Percentiles rank a stretch among this genome's conserved stretches.
Evolutionary conservation across 1,284 basidiomycete species (phyloP).

Genomic region (Apiotrichum gracile): DNA sequence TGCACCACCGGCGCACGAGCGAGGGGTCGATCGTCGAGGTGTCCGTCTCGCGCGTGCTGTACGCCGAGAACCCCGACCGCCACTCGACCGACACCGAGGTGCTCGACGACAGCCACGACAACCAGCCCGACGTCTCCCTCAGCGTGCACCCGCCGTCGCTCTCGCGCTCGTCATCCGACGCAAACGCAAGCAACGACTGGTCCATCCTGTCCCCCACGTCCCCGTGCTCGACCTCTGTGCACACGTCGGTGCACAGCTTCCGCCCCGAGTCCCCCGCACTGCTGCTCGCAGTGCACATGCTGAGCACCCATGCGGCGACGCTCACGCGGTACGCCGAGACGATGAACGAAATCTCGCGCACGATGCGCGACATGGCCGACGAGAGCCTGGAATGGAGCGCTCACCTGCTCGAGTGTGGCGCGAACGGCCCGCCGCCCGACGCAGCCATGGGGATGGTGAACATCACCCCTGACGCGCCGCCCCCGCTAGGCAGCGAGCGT

Average conservation of each 20-base stretch:
- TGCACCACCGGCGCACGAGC: neutral
- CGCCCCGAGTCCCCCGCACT: constrained; percentile 7
- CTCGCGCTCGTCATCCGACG: constrained; percentile 11
- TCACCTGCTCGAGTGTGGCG: constrained; percentile 10
- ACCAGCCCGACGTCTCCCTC: neutral
- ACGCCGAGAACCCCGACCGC: constrained; percentile 18
- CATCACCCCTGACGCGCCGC: neutral
- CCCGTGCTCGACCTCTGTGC: constrained; percentile 1
- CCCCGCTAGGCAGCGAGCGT: no score
- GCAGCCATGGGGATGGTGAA: neutral
- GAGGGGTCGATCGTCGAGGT: constrained; percentile 7
- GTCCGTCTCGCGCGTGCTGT: constrained; percentile 9
- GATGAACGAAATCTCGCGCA: constrained; percentile 20
- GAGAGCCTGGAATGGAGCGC: constrained; percentile 31
- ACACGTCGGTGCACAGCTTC: neutral
- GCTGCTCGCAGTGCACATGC: constrained; percentile 28
- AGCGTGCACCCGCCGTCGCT: neutral
- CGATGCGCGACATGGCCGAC: constrained; percentile 24
- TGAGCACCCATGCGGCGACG: constrained; percentile 28
- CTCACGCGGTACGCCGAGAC: constrained; percentile 23
- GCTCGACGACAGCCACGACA: neutral
- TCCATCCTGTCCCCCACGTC: constrained; percentile 4
- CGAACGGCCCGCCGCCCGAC: neutral
- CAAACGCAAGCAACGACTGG: constrained; percentile 1
- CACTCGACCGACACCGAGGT: neutral